These are phyloP conservation scores for Saposhnikovia divaricata DNA, from an alignment of 129 eudicot genomes.

Conservation along the genomic window DNA sequence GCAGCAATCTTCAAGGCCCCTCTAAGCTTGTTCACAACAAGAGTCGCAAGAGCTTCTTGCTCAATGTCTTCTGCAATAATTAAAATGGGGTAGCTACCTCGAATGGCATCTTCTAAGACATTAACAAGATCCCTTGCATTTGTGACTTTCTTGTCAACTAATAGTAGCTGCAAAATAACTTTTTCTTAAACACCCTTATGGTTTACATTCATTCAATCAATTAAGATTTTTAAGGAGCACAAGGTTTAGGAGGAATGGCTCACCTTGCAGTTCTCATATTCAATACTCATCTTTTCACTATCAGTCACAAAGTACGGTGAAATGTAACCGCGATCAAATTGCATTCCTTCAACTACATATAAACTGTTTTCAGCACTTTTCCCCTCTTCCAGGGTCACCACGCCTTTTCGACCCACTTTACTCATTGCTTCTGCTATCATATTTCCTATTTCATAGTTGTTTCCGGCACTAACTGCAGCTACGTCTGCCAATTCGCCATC, in stretches of 20 bases:
- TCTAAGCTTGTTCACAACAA: conserved; percentile 69
- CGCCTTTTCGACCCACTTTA: conserved; percentile 89
- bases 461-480: conserved; percentile 99
- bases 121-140: conserved; percentile 67
- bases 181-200: neutral
- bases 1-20: conserved; percentile 59
- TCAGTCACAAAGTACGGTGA: conserved; percentile 96
- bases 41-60: conserved; percentile 80
- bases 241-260: neutral
- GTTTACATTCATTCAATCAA: neutral
- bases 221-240: neutral
- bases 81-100: conserved; percentile 49
- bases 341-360: conserved; percentile 98
- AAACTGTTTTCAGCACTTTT: conserved; percentile 68
- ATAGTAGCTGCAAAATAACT: conserved; percentile 29
- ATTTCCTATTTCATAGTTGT: conserved; percentile 83
- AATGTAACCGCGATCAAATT: conserved; percentile 86
- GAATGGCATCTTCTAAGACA: conserved; percentile 72
- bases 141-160: conserved; percentile 65
- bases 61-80: conserved; percentile 65
- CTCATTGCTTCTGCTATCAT: conserved; percentile 95
- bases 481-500: conserved; percentile 88
- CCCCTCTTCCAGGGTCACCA: conserved; percentile 95
- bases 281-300: conserved; percentile 78
- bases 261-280: conserved; percentile 94